Conservation (phyloP, 169 alveolate genomes). For the Eimeria falciformis region DNA sequence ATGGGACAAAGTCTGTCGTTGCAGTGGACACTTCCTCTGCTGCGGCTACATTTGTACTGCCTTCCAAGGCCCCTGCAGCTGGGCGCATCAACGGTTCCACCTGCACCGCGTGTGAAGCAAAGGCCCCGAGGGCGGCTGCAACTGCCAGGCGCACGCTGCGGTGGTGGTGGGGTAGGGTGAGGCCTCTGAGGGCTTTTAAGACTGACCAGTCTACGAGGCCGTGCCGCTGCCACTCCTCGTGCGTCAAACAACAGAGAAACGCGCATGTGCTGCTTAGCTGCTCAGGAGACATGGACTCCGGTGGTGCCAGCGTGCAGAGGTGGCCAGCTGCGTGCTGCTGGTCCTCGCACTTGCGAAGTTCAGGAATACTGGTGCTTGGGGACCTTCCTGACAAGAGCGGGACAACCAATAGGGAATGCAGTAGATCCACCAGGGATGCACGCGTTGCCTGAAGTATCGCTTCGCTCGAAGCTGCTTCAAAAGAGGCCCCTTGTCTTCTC, state of each 20-base stretch:
- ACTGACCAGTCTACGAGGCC: not conserved
- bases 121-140: constrained; percentile 49
- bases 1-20: not conserved
- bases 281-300: not conserved
- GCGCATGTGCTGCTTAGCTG: constrained; percentile 10
- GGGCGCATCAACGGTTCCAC: too few relatives aligned
- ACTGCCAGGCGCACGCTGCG: constrained; percentile 60
- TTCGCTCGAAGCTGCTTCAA: not conserved
- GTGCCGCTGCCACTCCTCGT: constrained; percentile 52
- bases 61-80: too few relatives aligned
- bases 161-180: not conserved
- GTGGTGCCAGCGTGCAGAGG: not conserved
- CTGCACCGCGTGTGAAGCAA: constrained; percentile 22
- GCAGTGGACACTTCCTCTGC: not conserved
- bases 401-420: constrained; percentile 5
- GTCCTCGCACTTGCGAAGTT: not conserved
- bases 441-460: not conserved
- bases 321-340: not conserved
- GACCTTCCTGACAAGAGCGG: not conserved
- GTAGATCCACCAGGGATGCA: constrained; percentile 40
- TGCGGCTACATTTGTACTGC: not conserved
- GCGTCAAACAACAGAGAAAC: not conserved
- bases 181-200: constrained; percentile 1
- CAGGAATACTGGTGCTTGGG: not conserved
- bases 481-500: too few relatives aligned